phyloP scores from a whole-genome alignment of 2,329 filamentous ascomycete genomes.

The Claviceps citrina region DNA sequence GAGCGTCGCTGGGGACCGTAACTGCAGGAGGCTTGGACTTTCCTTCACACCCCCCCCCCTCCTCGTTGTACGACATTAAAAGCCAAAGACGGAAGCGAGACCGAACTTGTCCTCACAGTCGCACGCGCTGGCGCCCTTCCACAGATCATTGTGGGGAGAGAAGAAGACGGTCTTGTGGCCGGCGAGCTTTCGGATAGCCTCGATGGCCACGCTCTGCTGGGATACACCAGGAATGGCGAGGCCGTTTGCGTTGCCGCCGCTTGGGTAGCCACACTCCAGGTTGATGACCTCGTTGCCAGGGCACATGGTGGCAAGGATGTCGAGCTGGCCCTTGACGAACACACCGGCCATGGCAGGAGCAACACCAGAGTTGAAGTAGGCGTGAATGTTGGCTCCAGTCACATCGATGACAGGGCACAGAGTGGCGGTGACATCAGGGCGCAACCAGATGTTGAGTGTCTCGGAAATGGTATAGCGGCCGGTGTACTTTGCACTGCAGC shows the following conservation, averaged over 20 bases:
- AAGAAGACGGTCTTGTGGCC: conserved; percentile 67
- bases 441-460: conserved; percentile 63
- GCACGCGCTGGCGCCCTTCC: conserved; percentile 60
- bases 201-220: conserved; percentile 60
- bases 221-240: conserved; percentile 47
- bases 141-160: conserved; percentile 62
- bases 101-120: conserved; percentile 73
- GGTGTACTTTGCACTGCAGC: conserved; percentile 54
- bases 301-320: conserved; percentile 56
- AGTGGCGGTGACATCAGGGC: conserved; percentile 35
- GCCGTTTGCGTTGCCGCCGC: conserved; percentile 53
- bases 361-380: conserved; percentile 74
- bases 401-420: conserved; percentile 67
- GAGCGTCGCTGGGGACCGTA: neutral
- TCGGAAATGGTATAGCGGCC: conserved; percentile 74
- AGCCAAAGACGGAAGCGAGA: conserved; percentile 16
- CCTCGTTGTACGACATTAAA: neutral
- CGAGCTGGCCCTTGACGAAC: conserved; percentile 62
- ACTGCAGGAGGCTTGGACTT: neutral
- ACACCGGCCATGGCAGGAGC: conserved; percentile 50
- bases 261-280: conserved; percentile 86
- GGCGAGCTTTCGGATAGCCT: conserved; percentile 48
- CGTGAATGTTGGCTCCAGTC: conserved; percentile 75
- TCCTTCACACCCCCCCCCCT: neutral
- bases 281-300: conserved; percentile 57